Percentiles rank a stretch among this genome's conserved stretches.
Evolutionary conservation across 1,139 yeast genomes (phyloP).

Genomic region (Zygoascus meyerae): DNA sequence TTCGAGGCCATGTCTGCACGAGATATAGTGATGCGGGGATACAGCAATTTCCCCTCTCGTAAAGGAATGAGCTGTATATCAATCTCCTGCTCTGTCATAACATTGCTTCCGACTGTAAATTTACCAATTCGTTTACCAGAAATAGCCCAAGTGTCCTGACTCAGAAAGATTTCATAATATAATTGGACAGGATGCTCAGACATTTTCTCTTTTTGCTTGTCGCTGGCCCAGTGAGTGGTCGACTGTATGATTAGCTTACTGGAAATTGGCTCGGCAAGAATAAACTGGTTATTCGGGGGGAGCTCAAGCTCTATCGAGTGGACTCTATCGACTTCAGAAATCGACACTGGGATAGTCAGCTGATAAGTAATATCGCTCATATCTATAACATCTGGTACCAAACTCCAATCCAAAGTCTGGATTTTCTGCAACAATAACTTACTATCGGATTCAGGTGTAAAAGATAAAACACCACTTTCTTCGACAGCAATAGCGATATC

Average conservation of each 20-base stretch:
- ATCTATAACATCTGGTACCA: conserved; percentile 8
- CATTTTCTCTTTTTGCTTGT: neutral
- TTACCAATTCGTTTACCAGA: conserved; percentile 56
- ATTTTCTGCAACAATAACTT: conserved; percentile 9
- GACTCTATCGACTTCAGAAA: conserved; percentile 28
- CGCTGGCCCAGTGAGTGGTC: conserved; percentile 40
- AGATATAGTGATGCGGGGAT: conserved; percentile 5
- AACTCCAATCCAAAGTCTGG: neutral
- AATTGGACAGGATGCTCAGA: conserved; percentile 6
- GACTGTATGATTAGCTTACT: conserved; percentile 44
- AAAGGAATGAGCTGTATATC: conserved; percentile 61
- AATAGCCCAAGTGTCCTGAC: conserved; percentile 57
- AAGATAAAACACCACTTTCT: conserved; percentile 10
- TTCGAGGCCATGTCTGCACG: neutral
- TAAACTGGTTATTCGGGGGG: conserved; percentile 35
- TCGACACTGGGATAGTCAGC: conserved; percentile 25
- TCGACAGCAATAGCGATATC: conserved; percentile 8
- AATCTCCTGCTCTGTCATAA: conserved; percentile 25
- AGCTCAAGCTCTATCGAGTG: conserved; percentile 25
- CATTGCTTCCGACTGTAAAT: conserved; percentile 34
- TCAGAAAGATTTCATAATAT: conserved; percentile 36
- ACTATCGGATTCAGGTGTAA: conserved; percentile 8
- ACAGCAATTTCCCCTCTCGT: conserved; percentile 58
- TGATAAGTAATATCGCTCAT: conserved; percentile 16
- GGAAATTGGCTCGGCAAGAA: conserved; percentile 60